Evolutionary conservation across 2,329 filamentous ascomycete genomes (phyloP), one percentile per base, ranked within the genome.

Genomic region (Trichoderma oligosporum): DNA sequence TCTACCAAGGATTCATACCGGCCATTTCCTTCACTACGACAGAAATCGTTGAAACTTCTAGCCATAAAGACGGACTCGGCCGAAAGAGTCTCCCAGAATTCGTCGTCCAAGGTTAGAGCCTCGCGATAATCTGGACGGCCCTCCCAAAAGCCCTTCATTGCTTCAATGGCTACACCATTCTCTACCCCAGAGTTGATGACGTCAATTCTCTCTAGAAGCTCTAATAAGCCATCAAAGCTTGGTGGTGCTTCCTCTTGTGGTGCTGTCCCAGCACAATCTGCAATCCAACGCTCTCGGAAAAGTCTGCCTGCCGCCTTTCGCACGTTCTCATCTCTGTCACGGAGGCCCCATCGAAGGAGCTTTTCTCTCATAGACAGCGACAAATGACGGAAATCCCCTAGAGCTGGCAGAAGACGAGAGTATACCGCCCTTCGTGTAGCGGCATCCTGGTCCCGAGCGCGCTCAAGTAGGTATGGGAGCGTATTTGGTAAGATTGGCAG

Each of bases 61-160:
- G 87, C 89, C 67, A 97, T 84, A 67, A 99, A 99, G 0, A 91
- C 87, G 1, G 90, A 88, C 70, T 97, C 92, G 2, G 91, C 88
- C 1, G 86, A 87, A 11, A 94, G 76, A 1, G 88, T 88, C 65
- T 91, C 85, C 87, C 88, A 95, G 72, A 89, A 93, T 14, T 78
- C 75, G 64, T 92, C 85, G 61, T 87, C 82, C 62, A 94, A 91
- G 22, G 75, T 78, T 54, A 91, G 80, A 27, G 82, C 83, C 54
- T 92, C 86, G 51, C 86, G 79, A 66, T 92, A 92, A 68, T 94
- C 89, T 2, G 90, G 88, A 16, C 94, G 85, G 4, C 92, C 90
- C 63, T 94, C 89, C 94, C 94, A 99, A 73, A 99, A 97, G 46
- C 91, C 89, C 60, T 84, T 87, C 92, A 99, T 97, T 1, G 94